Conservation (phyloP, 2,329 filamentous ascomycete species). For the Xylaria sp. region DNA sequence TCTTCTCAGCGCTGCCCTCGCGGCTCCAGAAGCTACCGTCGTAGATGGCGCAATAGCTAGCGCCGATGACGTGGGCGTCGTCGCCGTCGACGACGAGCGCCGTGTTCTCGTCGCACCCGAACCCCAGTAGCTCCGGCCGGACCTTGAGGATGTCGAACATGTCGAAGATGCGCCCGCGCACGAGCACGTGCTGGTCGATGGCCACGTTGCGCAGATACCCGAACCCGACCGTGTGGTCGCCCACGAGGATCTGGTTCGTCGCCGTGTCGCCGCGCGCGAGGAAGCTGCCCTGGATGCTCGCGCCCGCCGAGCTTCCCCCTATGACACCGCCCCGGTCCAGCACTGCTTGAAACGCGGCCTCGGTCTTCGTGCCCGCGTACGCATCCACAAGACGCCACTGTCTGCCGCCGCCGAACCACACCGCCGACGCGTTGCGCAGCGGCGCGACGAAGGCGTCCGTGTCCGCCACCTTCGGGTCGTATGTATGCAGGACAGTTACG, state of each 20-base stretch:
- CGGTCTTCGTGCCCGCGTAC: conserved; percentile 48
- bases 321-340: conserved; percentile 46
- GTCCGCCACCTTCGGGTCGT: conserved; percentile 46
- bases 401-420: conserved; percentile 49
- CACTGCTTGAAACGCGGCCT: conserved; percentile 45
- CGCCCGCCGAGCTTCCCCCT: conserved; percentile 47
- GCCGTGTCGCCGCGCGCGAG: conserved; percentile 49
- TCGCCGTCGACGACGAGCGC: conserved; percentile 48
- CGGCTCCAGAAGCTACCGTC: conserved; percentile 48
- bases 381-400: conserved; percentile 50
- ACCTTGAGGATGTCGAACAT: conserved; percentile 50
- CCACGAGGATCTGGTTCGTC: conserved; percentile 48
- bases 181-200: conserved; percentile 50
- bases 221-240: conserved; percentile 49
- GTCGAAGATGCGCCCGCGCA: conserved; percentile 48
- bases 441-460: conserved; percentile 48
- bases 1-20: conserved; percentile 47
- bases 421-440: conserved; percentile 40
- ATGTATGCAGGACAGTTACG: conserved; percentile 49
- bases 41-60: conserved; percentile 48
- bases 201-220: conserved; percentile 47
- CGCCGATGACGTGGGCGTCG: conserved; percentile 44
- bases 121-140: conserved; percentile 46
- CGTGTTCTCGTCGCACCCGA: conserved; percentile 50
- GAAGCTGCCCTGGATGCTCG: conserved; percentile 49